These are phyloP conservation scores for Zygosaccharomyces bisporus DNA, from an alignment of 805 yeast species.

Conservation along the genomic window DNA sequence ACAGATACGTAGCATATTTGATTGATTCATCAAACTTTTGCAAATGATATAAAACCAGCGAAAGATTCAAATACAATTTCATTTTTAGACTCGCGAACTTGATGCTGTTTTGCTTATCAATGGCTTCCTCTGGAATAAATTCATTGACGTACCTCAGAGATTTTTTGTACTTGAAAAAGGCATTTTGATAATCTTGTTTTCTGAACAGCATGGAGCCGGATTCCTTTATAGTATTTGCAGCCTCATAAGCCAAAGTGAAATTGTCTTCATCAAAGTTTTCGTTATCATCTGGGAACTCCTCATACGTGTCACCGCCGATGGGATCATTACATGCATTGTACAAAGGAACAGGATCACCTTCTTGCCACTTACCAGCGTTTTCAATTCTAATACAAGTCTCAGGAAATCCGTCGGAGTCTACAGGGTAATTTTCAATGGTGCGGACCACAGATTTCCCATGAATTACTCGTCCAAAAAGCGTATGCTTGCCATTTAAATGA, in stretches of 20 bases:
- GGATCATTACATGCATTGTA: slow-evolving; percentile 57
- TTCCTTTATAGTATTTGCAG: slow-evolving; percentile 55
- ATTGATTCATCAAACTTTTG: slow-evolving; percentile 47
- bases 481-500: slow-evolving; percentile 71
- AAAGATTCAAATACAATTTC: slow-evolving; percentile 48
- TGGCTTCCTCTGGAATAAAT: slow-evolving; percentile 63
- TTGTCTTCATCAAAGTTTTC: slow-evolving; percentile 54
- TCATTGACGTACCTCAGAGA: slow-evolving; percentile 68
- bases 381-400: slow-evolving; percentile 44
- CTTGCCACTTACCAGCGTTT: slow-evolving; percentile 63
- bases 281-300: slow-evolving; percentile 78
- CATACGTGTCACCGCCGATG: slow-evolving; percentile 67
- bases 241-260: slow-evolving; percentile 47
- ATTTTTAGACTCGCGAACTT: slow-evolving; percentile 47
- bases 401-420: slow-evolving; percentile 45
- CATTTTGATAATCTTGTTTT: slow-evolving; percentile 46
- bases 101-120: slow-evolving; percentile 48
- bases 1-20: slow-evolving; percentile 51
- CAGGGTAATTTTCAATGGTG: slow-evolving; percentile 52
- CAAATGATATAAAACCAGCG: slow-evolving; percentile 50
- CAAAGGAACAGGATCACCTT: slow-evolving; percentile 51
- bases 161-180: slow-evolving; percentile 61
- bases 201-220: slow-evolving; percentile 63
- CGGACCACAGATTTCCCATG: slow-evolving; percentile 68
- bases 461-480: slow-evolving; percentile 69